These are phyloP conservation scores for Pneumocystis murina DNA, from an alignment of 1,139 yeast genomes.

Conservation along the genomic window DNA sequence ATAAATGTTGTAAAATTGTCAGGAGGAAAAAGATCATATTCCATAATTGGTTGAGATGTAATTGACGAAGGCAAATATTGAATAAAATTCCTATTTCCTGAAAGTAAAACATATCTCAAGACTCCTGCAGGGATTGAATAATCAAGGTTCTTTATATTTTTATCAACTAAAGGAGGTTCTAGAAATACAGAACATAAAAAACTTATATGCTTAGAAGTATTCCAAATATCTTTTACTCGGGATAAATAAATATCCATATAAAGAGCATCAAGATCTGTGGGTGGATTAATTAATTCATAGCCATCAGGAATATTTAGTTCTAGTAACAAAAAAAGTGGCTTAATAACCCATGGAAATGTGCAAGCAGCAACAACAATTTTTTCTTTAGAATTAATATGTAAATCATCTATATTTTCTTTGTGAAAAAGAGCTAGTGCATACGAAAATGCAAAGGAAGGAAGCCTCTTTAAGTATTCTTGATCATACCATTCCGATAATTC, in stretches of 20 bases:
- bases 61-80: constrained; percentile 6
- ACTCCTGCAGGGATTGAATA: constrained; percentile 16
- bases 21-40: constrained; percentile 12
- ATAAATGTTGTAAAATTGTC: constrained; percentile 5
- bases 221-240: constrained; percentile 20
- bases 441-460: constrained; percentile 58
- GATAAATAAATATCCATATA: constrained; percentile 17
- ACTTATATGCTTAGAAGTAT: constrained; percentile 14
- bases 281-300: constrained; percentile 12
- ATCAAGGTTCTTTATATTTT: constrained; percentile 10
- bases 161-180: constrained; percentile 10
- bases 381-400: constrained; percentile 30
- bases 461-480: constrained; percentile 32
- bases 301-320: constrained; percentile 19
- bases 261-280: constrained; percentile 15
- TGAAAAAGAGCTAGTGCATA: constrained; percentile 37
- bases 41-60: constrained; percentile 4
- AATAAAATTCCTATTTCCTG: constrained; percentile 14
- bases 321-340: constrained; percentile 33
- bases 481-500: constrained; percentile 27
- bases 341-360: constrained; percentile 47
- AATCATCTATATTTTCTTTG: constrained; percentile 23
- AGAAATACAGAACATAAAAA: constrained; percentile 13
- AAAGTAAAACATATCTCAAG: constrained; percentile 19
- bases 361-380: constrained; percentile 38